Evolutionary conservation across 768 basidiomycete species (phyloP).

Genomic region (Lactarius psammicola): DNA sequence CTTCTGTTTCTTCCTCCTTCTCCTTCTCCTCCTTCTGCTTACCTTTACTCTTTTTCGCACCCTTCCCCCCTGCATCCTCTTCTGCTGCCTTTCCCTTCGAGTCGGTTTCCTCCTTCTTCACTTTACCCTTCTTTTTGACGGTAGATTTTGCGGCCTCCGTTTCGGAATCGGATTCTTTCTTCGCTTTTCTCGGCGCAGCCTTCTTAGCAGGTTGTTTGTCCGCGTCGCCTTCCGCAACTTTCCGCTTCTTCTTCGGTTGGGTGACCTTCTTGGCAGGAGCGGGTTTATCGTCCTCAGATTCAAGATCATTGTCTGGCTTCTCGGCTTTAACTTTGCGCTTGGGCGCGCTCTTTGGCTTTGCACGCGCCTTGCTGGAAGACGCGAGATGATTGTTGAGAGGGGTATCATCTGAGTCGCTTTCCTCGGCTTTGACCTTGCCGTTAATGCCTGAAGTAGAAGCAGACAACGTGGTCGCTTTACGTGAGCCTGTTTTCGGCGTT

Average conservation of each 20-base stretch:
- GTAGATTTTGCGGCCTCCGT: slow-evolving; percentile 41
- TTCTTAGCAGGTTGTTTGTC: slow-evolving; percentile 40
- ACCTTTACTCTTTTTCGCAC: slow-evolving; percentile 46
- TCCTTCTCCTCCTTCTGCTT: slow-evolving; percentile 56
- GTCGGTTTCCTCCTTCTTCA: slow-evolving; percentile 41
- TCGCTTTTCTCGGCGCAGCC: slow-evolving; percentile 44
- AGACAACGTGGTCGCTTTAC: slow-evolving; percentile 40
- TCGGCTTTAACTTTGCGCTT: slow-evolving; percentile 49
- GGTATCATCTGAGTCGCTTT: slow-evolving; percentile 45
- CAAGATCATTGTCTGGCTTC: slow-evolving; percentile 31
- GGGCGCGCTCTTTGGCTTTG: slow-evolving; percentile 45
- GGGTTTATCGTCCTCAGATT: slow-evolving; percentile 37
- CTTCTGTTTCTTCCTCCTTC: slow-evolving; percentile 63
- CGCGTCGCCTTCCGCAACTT: slow-evolving; percentile 49
- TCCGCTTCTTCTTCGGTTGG: slow-evolving; percentile 36
- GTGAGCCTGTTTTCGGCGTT: slow-evolving; percentile 44
- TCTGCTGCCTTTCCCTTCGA: slow-evolving; percentile 39
- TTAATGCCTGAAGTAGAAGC: slow-evolving; percentile 38
- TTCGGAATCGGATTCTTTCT: slow-evolving; percentile 51
- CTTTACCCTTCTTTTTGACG: slow-evolving; percentile 47
- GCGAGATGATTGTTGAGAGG: slow-evolving; percentile 33
- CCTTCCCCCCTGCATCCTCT: slow-evolving; percentile 20
- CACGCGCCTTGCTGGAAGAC: slow-evolving; percentile 27
- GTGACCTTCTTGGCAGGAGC: slow-evolving; percentile 31
- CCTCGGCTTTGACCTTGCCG: slow-evolving; percentile 38